Percentiles rank a stretch among this genome's conserved stretches.
Conservation (phyloP, 2,329 filamentous ascomycete genomes). For the Botryotinia convoluta region DNA sequence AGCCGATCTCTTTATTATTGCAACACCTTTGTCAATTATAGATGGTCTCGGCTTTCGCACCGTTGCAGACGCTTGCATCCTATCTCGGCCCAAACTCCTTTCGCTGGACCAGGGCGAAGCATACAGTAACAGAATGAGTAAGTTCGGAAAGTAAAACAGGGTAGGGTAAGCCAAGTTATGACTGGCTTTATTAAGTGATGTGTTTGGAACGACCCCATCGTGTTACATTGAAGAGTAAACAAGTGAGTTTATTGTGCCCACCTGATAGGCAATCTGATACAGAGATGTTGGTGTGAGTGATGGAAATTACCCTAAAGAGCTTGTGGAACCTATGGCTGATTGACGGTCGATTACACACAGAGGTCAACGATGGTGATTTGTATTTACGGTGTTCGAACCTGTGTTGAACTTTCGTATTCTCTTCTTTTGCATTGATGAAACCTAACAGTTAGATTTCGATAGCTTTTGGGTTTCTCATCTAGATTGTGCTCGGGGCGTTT, state of each 20-base stretch:
- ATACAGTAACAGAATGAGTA: not conserved
- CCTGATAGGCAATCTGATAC: constrained; percentile 17
- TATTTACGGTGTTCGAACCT: not conserved
- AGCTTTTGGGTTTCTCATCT: not conserved
- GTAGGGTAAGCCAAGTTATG: constrained; percentile 4
- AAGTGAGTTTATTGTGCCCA: constrained; percentile 11
- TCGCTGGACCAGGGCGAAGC: constrained; percentile 6
- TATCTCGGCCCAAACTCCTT: constrained; percentile 24
- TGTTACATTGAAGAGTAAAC: constrained; percentile 8
- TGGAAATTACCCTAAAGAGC: constrained; percentile 1
- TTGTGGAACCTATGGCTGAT: constrained; percentile 20
- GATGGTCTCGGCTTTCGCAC: constrained; percentile 20
- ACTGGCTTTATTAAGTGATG: constrained; percentile 4
- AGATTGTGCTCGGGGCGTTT: constrained; percentile 2
- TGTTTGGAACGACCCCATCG: constrained; percentile 9
- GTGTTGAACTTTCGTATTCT: not conserved
- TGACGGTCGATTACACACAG: constrained; percentile 17
- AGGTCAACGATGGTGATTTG: constrained; percentile 1
- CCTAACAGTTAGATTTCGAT: constrained; percentile 12
- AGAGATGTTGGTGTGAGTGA: constrained; percentile 2
- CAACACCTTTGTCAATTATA: not conserved
- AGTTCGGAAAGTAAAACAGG: constrained; percentile 9
- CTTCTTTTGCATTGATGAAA: constrained; percentile 13
- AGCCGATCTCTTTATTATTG: constrained; percentile 6
- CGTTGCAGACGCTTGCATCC: constrained; percentile 28